Base-by-base conservation (phyloP, 345 rosid species). In the Raphanus raphanistrum region DNA sequence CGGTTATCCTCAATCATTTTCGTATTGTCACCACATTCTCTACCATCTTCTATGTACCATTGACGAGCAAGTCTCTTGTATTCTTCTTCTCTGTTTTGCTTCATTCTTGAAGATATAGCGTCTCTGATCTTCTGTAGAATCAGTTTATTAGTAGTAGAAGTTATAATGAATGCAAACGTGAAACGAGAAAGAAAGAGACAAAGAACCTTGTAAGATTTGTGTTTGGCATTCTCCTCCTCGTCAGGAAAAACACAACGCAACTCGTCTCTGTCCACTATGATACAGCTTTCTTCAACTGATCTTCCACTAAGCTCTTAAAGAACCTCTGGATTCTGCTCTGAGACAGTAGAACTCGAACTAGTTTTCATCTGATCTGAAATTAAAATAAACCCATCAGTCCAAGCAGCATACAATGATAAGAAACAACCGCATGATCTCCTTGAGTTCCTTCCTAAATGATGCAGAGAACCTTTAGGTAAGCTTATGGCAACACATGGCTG, bases 211-310 rank as follows among this genome's bases (percentile, higher is more conserved):
- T 87, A 90, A 45, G 89, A 82, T 75, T 77, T 85, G 76, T 62
- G 79, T 81, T 88, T 88, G 73, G 73, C 71, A 68, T 32, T 63
- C 52, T 62, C 82, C 68, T 74, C 66, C 11, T 38, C 72, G 54
- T 57, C 66, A 77, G 81, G 75, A 72, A 74, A 61, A 55, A 82
- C 73, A 67, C 66, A 77, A 35, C 64, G 84, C 16, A 83, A 63
- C 36, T 87, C 95, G 79, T 83, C 89, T 69, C 78, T 80, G 28
- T 81, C 83, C 35, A 90, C 90, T 36, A 91, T 29, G 48, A 93
- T 75, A 82, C 98, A 93, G 35, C 87, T 84, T 76, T 89, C 94
- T 69, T 91, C 95, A 31, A 86, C 86, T 70, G 80, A 76, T 50
- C 65, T 68, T 76, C 73, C 74, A 72, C 75, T 77, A 41, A 72